Conservation (phyloP, 305 asterid species). For the Solanum hybrid region DNA sequence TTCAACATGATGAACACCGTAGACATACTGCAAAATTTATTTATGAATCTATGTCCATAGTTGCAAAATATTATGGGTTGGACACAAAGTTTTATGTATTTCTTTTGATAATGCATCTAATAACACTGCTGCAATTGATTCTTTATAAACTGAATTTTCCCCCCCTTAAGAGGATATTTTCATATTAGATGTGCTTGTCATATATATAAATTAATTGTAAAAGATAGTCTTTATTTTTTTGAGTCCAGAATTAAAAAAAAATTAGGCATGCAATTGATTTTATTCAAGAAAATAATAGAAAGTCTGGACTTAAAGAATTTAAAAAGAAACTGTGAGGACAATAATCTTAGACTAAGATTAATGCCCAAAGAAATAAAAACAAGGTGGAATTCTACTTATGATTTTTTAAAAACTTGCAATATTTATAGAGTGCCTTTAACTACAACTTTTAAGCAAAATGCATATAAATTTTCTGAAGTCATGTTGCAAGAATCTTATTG, state of each 20-base stretch:
- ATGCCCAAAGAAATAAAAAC: not conserved
- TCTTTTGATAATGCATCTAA: not conserved
- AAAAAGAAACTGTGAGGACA: not conserved
- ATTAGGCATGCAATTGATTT: not conserved
- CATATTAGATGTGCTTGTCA: not conserved
- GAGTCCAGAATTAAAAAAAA: not conserved
- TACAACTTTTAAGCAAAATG: not conserved
- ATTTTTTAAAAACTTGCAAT: not conserved
- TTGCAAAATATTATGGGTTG: not conserved
- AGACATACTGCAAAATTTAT: too few relatives aligned
- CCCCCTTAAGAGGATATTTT: not conserved
- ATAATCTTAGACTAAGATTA: not conserved
- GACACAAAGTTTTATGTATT: not conserved
- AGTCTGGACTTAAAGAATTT: not conserved
- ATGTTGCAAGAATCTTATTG: not conserved
- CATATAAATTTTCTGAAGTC: not conserved
- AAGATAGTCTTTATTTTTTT: too few relatives aligned
- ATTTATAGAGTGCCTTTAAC: not conserved
- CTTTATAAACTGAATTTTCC: too few relatives aligned
- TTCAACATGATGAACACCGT: too few relatives aligned
- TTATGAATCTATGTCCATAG: not conserved
- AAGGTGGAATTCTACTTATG: not conserved
- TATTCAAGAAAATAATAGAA: not conserved
- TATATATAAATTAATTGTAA: too few relatives aligned
- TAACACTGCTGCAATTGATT: too few relatives aligned